These are phyloP conservation scores for Ceratocystiopsis minuta DNA, from an alignment of 2,329 filamentous ascomycete genomes.

Conservation along the genomic window DNA sequence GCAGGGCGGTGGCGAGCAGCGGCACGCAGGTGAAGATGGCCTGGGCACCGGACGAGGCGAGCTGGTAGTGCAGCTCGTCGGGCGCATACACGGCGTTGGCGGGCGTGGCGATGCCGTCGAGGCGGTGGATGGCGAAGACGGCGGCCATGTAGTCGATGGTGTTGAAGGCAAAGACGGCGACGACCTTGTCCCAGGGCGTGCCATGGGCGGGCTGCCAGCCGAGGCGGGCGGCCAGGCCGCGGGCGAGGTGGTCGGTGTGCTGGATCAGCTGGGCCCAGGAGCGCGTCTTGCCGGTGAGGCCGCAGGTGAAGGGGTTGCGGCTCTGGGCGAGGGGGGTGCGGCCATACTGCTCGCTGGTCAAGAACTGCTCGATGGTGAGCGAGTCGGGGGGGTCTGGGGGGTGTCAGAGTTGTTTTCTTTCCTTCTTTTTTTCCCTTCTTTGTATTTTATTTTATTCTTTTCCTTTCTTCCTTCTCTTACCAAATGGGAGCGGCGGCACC, in stretches of 20 bases:
- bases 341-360: constrained; percentile 54
- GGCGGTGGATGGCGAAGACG: constrained; percentile 35
- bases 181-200: constrained; percentile 60
- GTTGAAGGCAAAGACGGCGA: constrained; percentile 55
- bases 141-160: constrained; percentile 43
- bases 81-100: constrained; percentile 54
- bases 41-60: constrained; percentile 45
- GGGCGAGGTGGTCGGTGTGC: constrained; percentile 8
- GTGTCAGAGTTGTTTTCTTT: constrained; percentile 1
- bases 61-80: constrained; percentile 47
- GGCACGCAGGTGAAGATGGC: constrained; percentile 52
- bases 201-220: constrained; percentile 53
- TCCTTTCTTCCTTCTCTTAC: constrained; percentile 18
- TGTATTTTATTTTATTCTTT: neutral
- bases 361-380: constrained; percentile 58
- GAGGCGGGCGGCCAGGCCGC: constrained; percentile 46
- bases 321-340: constrained; percentile 45
- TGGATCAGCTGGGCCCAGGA: constrained; percentile 3
- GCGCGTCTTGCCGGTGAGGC: constrained; percentile 10
- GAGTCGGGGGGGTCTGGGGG: constrained; percentile 47
- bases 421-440: neutral
- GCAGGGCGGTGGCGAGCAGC: constrained; percentile 41
- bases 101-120: constrained; percentile 43
- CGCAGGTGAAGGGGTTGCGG: constrained; percentile 12
- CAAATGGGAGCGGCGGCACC: constrained; percentile 39